Evolutionary conservation across 106 monocot species (phyloP), one percentile per base, ranked within the genome.

Genomic region (Chionographis japonica): DNA sequence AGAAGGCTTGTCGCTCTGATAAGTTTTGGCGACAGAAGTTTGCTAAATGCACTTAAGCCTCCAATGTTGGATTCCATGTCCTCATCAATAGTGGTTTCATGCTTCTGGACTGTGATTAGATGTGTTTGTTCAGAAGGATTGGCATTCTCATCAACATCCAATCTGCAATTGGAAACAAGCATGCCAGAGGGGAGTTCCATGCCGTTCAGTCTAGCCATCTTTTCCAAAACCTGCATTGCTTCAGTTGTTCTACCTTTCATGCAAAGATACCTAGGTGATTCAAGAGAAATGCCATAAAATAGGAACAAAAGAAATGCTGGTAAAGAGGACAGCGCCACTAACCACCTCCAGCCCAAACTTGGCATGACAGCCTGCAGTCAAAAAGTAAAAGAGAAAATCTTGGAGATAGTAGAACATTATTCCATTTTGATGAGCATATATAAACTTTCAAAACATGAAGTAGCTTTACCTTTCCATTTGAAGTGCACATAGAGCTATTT

Each of bases 211-310:
- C 38, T 76, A 27, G 87, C 86, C 40, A 94, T 64, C 69, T 62
- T 87, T 65, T 82, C 72, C 38, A 94, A 61, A 46, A 94, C 51
- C 27, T 36, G 38, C 57, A 71, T 57, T 52, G 87, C 94, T 52
- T 90, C 87, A 12, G 59, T 16, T 57, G 53, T 71, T 83, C 73
- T 82, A 37, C 85, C 87, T 77, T 75, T 83, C 68, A 68, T 85
- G 84, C 82, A 87, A 13, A 94, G 84, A 68, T 80, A 94, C 67
- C 94, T 84, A 41, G 90, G 94, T 58, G 90, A 94, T 72, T 94
- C 94, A 49, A 87, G 90, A 14, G 71, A 68, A 2, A 79, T 7
- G 4, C 64, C 40, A 58, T 84, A 94, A 71, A 94, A 94, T 60
- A 94, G 8, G 20, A 94, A 85, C 73, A 94, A 62, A 54, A 80